A percentile compares a stretch with the other conserved stretches of the same genome.
These are phyloP conservation scores for Aureobasidium pullulans DNA, from an alignment of 2,329 filamentous ascomycete genomes.

Conservation along the genomic window DNA sequence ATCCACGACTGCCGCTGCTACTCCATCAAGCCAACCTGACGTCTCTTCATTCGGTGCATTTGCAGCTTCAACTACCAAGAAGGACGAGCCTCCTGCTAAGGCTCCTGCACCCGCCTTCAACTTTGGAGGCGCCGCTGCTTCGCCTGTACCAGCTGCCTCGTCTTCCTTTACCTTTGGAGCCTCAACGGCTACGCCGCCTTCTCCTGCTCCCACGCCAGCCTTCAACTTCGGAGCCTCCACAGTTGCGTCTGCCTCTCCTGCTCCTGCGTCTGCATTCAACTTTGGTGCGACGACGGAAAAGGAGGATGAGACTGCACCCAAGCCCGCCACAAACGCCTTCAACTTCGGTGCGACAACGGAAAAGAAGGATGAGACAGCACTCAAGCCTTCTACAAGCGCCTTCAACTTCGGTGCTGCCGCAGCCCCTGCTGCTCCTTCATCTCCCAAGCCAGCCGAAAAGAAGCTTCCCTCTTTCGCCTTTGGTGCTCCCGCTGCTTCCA, in stretches of 20 bases:
- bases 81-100: neutral
- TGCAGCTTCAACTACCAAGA: neutral
- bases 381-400: neutral
- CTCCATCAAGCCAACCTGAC: neutral
- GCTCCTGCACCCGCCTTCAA: neutral
- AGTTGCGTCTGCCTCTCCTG: neutral
- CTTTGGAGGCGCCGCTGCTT: neutral
- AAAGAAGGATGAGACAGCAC: neutral
- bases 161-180: neutral
- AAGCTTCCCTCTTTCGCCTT: slow-evolving; percentile 3
- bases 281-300: neutral
- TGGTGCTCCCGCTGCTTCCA: neutral
- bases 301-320: neutral
- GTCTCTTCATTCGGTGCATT: neutral
- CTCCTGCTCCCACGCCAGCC: neutral
- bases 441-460: slow-evolving; percentile 12
- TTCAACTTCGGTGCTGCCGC: slow-evolving; percentile 2
- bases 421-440: neutral
- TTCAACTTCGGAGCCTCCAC: neutral
- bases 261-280: neutral
- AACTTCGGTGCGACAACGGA: neutral
- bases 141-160: neutral
- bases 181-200: neutral
- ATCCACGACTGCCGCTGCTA: neutral
- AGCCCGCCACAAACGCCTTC: neutral